Conservation (phyloP, 495 filamentous ascomycete genomes). For the Penicillium diatomitis region DNA sequence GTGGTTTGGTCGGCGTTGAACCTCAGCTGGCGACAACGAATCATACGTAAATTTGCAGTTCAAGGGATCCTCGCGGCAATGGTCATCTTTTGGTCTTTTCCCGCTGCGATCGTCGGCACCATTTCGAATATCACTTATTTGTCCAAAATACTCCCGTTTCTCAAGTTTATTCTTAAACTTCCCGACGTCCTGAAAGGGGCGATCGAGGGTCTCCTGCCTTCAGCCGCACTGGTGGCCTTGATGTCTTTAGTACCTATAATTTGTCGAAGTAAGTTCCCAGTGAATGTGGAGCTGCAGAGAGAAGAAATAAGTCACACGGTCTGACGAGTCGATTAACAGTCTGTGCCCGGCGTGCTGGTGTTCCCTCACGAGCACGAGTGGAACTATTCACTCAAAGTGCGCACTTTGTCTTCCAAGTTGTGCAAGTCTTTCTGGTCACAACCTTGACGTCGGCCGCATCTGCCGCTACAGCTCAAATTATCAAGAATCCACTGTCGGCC, state of each 20-base stretch:
- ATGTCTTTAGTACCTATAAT: conserved; percentile 84
- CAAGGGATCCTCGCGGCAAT: conserved; percentile 60
- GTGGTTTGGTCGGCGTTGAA: conserved; percentile 75
- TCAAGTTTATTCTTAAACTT: conserved; percentile 61
- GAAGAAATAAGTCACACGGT: no score
- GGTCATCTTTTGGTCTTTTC: conserved; percentile 88
- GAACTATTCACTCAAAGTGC: conserved; percentile 81
- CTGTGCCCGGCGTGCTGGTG: conserved; percentile 64
- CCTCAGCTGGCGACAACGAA: conserved; percentile 75
- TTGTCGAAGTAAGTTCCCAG: conserved; percentile 52
- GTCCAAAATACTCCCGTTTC: conserved; percentile 47
- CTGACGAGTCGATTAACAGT: conserved; percentile 24
- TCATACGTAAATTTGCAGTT: conserved; percentile 58
- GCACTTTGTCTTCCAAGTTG: conserved; percentile 86
- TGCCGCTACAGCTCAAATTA: conserved; percentile 53
- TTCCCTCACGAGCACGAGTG: conserved; percentile 64
- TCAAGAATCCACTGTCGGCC: conserved; percentile 49
- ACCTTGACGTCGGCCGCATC: conserved; percentile 70
- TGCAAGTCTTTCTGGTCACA: conserved; percentile 82
- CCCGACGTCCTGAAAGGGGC: conserved; percentile 64
- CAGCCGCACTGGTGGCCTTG: conserved; percentile 64
- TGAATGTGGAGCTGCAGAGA: no score
- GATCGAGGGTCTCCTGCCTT: conserved; percentile 69
- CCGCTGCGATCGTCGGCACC: conserved; percentile 68
- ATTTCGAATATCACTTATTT: conserved; percentile 76